Evolutionary conservation across 257 asterid genomes (phyloP), one percentile per base, ranked within the genome.

Genomic region (Solanum ahanhuiri): DNA sequence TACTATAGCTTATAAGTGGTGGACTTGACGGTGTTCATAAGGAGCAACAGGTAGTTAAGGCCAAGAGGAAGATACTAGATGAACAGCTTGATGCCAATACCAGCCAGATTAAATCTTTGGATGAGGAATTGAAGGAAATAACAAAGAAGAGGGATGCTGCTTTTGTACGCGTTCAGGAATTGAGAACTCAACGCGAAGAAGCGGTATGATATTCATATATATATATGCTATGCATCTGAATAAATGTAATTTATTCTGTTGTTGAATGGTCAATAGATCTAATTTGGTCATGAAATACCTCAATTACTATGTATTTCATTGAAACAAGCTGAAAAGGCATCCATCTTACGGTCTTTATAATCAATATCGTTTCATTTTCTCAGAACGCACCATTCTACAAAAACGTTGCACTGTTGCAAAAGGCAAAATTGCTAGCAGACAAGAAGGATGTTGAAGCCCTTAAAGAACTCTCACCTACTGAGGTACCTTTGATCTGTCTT

Each of bases 11-110:
- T 85, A 92, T 95, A 83, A 95, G 95, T 57, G 95, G 88, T 72
- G 96, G 93, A 87, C 93, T 94, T 87, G 96, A 93, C 87, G 98
- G 95, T 82, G 98, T 92, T 86, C 89, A 94, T 64, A 93, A 96
- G 94, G 97, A 95, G 66, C 95, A 91, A 81, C 93, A 91, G 82
- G 93, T 79, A n/a, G 91, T 96, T 45, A 88, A 81, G 83, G 88
- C 97, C 86, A 95, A 90, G 91, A 84, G 92, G 83, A 92, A 92
- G 93, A 91, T 90, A 88, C 91, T 96, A 82, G 94, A 94, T 83
- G 95, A 93, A 37, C 96, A 89, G 84, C 95, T 91, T 82, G 58
- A 83, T 33, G 92, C 88, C 35, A 82, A 90, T 57, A 95, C 93
- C 83, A 91, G 89, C 88, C 93, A 86, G 66, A 89, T 96, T 73